Percentiles rank a stretch among this genome's conserved stretches.
These are phyloP conservation scores for Suillus hirtellus DNA, from an alignment of 768 basidiomycete genomes.

Conservation along the genomic window DNA sequence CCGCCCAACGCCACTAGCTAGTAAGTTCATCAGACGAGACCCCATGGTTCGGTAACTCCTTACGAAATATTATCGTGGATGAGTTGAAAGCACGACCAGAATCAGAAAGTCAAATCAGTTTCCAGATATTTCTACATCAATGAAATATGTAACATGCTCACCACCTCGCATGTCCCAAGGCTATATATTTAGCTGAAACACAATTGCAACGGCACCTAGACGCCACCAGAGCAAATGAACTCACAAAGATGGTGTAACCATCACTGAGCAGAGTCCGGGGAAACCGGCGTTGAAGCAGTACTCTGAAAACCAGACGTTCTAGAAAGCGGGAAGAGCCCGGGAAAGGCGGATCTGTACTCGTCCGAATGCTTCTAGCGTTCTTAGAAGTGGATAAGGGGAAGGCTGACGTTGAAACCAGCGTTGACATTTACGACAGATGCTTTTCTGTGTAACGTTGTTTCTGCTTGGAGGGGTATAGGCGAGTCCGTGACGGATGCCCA, in stretches of 20 bases:
- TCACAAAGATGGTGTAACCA: neutral
- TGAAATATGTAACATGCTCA: neutral
- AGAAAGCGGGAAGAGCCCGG: neutral
- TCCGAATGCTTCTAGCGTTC: neutral
- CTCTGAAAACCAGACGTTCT: neutral
- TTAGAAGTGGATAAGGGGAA: neutral
- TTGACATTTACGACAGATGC: neutral
- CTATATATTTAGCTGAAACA: neutral
- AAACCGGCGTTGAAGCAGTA: neutral
- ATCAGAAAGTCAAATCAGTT: neutral
- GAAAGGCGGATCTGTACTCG: too few relatives aligned
- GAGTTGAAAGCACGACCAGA: neutral
- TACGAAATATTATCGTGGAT: neutral
- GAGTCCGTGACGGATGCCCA: neutral
- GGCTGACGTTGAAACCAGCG: neutral
- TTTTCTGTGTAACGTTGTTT: neutral
- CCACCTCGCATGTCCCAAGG: neutral
- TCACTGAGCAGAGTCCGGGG: neutral
- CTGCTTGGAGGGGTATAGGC: too few relatives aligned
- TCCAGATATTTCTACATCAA: neutral
- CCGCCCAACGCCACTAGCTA: too few relatives aligned
- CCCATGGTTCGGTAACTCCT: neutral
- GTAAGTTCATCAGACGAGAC: neutral
- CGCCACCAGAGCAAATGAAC: neutral
- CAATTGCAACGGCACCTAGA: neutral